phyloP scores from a whole-genome alignment of 176 grass and related monocot genomes.

The Aegilops tauschii region DNA sequence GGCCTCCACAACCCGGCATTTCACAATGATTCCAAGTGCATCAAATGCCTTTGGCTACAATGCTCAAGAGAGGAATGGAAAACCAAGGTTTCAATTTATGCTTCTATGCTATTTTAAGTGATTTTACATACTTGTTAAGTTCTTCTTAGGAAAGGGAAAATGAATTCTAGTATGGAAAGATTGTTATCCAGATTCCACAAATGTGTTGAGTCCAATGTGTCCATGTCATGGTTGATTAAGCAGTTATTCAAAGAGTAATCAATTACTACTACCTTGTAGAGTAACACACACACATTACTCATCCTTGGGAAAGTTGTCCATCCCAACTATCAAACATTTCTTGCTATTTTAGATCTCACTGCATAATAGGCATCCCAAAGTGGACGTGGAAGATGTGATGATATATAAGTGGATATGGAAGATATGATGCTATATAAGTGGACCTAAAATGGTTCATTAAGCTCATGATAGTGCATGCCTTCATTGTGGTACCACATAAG shows the following conservation, averaged over 20 bases:
- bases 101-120: neutral
- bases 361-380: neutral
- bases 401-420: neutral
- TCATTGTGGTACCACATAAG: neutral
- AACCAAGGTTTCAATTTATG: neutral
- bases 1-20: neutral
- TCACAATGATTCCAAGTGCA: neutral
- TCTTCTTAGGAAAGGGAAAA: neutral
- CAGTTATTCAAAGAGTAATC: too few species aligned
- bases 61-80: neutral
- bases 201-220: neutral
- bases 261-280: neutral
- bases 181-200: neutral
- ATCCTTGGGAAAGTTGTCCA: neutral
- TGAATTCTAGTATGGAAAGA: neutral
- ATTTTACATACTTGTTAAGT: neutral
- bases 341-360: neutral
- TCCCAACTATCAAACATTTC: neutral
- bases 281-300: neutral
- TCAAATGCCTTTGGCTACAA: neutral
- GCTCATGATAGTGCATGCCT: neutral
- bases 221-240: too few species aligned
- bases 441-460: neutral
- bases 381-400: too few species aligned
- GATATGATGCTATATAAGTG: neutral